Base-by-base conservation (phyloP, 306 rosid genomes). In the Quercus rubra region DNA sequence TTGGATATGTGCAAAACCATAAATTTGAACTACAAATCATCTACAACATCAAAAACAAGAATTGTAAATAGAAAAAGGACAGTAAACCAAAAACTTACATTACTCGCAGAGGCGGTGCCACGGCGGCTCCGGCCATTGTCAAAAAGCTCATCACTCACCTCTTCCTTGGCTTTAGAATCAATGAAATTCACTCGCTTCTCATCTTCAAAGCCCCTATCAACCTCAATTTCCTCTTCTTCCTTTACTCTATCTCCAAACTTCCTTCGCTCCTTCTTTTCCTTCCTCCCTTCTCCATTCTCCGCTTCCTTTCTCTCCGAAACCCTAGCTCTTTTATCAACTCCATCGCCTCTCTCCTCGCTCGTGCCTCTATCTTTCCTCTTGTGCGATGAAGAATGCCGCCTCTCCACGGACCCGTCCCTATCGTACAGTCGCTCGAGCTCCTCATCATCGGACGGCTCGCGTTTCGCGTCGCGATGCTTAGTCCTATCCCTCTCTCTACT, bases 361-460 rank as follows among this genome's bases (percentile, higher is more conserved):
- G 78, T 84, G 12, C 86, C 97, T 83, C 97, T 91, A 70, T 87
- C 97, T 80, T 94, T 92, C 85, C 99, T 87, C 90, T 94, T 94
- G 30, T 82, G 85, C 71, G 88, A 79, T 28, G 76, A 64, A 0
- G 90, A 74, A 84, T 79, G 87, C 17, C 85, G 85, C 30, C 74
- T 83, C 83, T 90, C 91, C 73, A 19, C 74, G 35, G 83, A 79
- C 27, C 83, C 89, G 69, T 86, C 90, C 69, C 71, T 62, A 14
- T 70, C 83, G 70, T 77, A 56, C 21, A 77, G 70, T 28, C 59
- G 72, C 73, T 85, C 85, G 64, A 35, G 76, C 46, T 19, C 74
- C 69, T 74, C 89, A 17, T 83, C 76, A 6, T 70, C 84, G 18
- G 61, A 66, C 5, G 55, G 78, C 35, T 74, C 88, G 25, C 72